phyloP scores from a whole-genome alignment of 2,329 filamentous ascomycete genomes.

The Mycosphaerelloides madeirae region DNA sequence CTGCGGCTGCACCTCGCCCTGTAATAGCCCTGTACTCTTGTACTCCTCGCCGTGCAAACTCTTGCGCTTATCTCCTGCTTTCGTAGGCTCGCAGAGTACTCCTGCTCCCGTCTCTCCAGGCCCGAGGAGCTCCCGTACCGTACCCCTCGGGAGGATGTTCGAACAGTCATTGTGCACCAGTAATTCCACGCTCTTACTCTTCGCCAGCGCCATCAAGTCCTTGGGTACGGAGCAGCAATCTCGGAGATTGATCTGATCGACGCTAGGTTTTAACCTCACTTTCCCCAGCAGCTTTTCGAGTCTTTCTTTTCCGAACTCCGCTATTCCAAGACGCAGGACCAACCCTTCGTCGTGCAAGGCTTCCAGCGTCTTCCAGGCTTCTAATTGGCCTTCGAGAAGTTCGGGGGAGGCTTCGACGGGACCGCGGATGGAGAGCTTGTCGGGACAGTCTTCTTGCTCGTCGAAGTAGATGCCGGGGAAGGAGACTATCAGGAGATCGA shows the following conservation, averaged over 20 bases:
- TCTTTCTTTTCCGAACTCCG: slow-evolving; percentile 86
- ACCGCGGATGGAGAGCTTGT: slow-evolving; percentile 47
- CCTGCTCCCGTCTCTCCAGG: slow-evolving; percentile 67
- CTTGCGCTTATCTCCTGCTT: slow-evolving; percentile 38
- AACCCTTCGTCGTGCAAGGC: slow-evolving; percentile 64
- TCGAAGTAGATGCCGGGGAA: slow-evolving; percentile 94
- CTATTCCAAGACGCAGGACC: slow-evolving; percentile 72
- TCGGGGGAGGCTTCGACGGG: slow-evolving; percentile 48
- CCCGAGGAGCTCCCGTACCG: slow-evolving; percentile 76
- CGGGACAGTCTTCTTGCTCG: slow-evolving; percentile 72
- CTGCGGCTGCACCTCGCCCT: slow-evolving; percentile 75
- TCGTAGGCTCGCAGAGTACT: slow-evolving; percentile 58
- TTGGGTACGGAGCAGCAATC: slow-evolving; percentile 96
- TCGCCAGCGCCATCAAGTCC: slow-evolving; percentile 78
- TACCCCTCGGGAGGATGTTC: slow-evolving; percentile 81
- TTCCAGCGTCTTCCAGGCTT: slow-evolving; percentile 67
- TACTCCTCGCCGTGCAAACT: slow-evolving; percentile 34
- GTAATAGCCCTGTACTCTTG: slow-evolving; percentile 52
- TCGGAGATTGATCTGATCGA: slow-evolving; percentile 93
- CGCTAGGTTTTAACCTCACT: slow-evolving; percentile 67
- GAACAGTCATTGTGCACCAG: slow-evolving; percentile 92
- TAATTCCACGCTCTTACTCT: slow-evolving; percentile 74
- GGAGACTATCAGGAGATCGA: slow-evolving; percentile 86
- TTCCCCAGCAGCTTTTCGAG: slow-evolving; percentile 70
- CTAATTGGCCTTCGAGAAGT: slow-evolving; percentile 59